A percentile compares a stretch with the other conserved stretches of the same genome.
These are phyloP conservation scores for Torulaspora delbrueckii DNA, from an alignment of 805 yeast genomes.

Conservation along the genomic window DNA sequence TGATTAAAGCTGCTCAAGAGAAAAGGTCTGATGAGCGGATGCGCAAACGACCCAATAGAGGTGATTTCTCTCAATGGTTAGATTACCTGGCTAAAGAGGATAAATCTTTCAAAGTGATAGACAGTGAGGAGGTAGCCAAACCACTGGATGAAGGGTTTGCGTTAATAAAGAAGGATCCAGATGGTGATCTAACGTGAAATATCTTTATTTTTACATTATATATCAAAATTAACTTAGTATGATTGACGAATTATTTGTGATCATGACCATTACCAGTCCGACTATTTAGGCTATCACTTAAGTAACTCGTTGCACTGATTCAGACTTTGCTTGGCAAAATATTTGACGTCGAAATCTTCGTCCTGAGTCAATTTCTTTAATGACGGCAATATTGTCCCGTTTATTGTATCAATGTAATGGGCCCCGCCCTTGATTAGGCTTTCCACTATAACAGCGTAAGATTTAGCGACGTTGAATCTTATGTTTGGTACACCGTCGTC, in stretches of 20 bases:
- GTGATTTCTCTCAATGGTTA: constrained; percentile 39
- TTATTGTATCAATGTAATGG: constrained; percentile 37
- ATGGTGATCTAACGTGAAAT: neutral
- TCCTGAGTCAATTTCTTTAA: constrained; percentile 65
- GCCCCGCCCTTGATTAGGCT: constrained; percentile 39
- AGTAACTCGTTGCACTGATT: constrained; percentile 31
- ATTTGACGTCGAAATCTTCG: constrained; percentile 84
- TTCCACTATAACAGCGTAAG: constrained; percentile 59
- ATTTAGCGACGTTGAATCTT: constrained; percentile 89
- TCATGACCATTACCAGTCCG: neutral
- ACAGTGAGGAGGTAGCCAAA: constrained; percentile 3
- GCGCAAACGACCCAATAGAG: constrained; percentile 28
- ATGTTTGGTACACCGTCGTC: constrained; percentile 90
- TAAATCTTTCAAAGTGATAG: constrained; percentile 3
- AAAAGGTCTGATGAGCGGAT: neutral
- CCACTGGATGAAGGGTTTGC: constrained; percentile 4
- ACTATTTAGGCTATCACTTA: constrained; percentile 3
- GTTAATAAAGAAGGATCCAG: constrained; percentile 1
- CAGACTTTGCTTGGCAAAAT: constrained; percentile 67
- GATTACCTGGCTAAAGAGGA: constrained; percentile 23
- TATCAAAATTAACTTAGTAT: neutral
- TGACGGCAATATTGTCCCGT: constrained; percentile 53
- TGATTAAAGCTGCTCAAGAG: constrained; percentile 32
- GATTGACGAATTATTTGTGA: neutral
- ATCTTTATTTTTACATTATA: constrained; percentile 2